phyloP scores from a whole-genome alignment of 2,329 filamentous ascomycete genomes.

The Xylaria sp. region DNA sequence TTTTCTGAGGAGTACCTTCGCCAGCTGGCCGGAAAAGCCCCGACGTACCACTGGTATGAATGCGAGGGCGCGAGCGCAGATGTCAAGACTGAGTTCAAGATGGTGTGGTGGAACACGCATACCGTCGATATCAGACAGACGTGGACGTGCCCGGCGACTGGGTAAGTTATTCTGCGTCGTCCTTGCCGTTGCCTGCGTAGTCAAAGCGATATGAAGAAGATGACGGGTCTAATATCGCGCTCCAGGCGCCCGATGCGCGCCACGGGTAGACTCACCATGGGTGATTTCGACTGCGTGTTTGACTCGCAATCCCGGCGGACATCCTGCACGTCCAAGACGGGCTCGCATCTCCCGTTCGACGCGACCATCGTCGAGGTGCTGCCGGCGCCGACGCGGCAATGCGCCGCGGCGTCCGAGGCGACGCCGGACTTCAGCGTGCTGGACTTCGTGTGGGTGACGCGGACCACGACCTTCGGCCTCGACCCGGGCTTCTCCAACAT shows the following conservation, averaged over 20 bases:
- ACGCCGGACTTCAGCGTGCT: constrained; percentile 27
- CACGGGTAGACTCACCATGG: constrained; percentile 6
- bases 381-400: constrained; percentile 6
- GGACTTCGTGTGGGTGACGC: constrained; percentile 13
- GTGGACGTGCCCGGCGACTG: constrained; percentile 25
- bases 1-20: constrained; percentile 30
- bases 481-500: constrained; percentile 17
- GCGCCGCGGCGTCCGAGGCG: constrained; percentile 15
- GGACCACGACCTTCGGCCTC: constrained; percentile 16
- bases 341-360: not conserved
- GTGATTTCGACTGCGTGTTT: constrained; percentile 10
- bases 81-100: constrained; percentile 28
- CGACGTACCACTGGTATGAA: constrained; percentile 20
- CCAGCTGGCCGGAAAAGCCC: constrained; percentile 14
- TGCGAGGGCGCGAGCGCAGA: constrained; percentile 5
- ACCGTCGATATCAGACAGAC: constrained; percentile 21
- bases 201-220: not conserved
- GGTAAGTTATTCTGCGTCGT: constrained; percentile 10
- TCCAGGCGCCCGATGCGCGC: constrained; percentile 22
- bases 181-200: not conserved
- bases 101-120: constrained; percentile 31
- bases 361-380: constrained; percentile 26
- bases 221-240: not conserved
- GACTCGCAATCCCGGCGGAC: constrained; percentile 9
- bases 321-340: not conserved